Evolutionary conservation across 2,329 filamentous ascomycete genomes (phyloP).

Genomic region (Zymoseptoria pseudotritici): DNA sequence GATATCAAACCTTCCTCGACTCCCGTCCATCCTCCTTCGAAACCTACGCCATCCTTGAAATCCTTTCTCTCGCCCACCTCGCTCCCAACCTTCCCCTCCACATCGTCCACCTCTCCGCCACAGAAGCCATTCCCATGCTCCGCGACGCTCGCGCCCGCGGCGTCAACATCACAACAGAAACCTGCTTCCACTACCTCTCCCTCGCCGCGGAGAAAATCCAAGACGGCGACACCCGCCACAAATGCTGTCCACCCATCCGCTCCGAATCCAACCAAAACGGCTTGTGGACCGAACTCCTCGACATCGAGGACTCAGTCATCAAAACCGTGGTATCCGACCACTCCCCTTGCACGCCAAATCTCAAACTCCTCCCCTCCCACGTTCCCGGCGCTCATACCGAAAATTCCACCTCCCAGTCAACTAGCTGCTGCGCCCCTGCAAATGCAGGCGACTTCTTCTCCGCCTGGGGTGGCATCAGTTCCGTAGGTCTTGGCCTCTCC

Average conservation of each 20-base stretch:
- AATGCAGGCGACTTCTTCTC: slow-evolving; percentile 79
- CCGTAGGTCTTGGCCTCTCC: slow-evolving; percentile 82
- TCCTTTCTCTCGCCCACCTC: slow-evolving; percentile 69
- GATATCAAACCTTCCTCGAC: slow-evolving; percentile 84
- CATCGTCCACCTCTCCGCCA: slow-evolving; percentile 89
- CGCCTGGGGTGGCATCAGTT: slow-evolving; percentile 93
- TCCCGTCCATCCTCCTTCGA: slow-evolving; percentile 86
- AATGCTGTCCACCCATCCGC: slow-evolving; percentile 90
- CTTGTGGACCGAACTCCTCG: slow-evolving; percentile 73
- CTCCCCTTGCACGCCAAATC: slow-evolving; percentile 87
- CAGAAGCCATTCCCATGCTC: slow-evolving; percentile 76
- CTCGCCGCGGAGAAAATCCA: slow-evolving; percentile 74
- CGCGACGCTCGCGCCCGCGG: slow-evolving; percentile 64
- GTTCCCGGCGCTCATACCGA: slow-evolving; percentile 43
- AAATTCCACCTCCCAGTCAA: slow-evolving; percentile 17
- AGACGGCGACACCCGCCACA: slow-evolving; percentile 83
- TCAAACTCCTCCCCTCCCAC: slow-evolving; percentile 75
- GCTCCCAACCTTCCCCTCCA: slow-evolving; percentile 81
- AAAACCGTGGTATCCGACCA: slow-evolving; percentile 91
- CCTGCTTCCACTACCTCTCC: slow-evolving; percentile 90
- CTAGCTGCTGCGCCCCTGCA: slow-evolving; percentile 31
- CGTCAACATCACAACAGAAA: slow-evolving; percentile 85
- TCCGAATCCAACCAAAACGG: slow-evolving; percentile 72
- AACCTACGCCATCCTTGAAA: slow-evolving; percentile 81
- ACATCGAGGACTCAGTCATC: slow-evolving; percentile 66